Conservation (phyloP, 1,284 basidiomycete genomes). For the Moniliella sp. region DNA sequence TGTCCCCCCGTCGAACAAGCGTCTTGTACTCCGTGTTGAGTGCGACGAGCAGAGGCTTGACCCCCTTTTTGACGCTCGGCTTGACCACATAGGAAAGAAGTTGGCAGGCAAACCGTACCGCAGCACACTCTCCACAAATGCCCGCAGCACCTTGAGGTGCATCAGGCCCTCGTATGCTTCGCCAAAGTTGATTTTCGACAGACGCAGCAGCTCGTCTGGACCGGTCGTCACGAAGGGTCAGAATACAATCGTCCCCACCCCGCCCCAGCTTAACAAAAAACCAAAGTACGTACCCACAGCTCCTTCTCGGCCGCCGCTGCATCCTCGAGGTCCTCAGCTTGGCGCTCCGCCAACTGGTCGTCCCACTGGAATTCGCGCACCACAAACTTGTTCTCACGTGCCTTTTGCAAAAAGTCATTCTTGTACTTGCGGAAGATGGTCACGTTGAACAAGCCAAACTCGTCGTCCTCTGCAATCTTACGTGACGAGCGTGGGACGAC, state of each 20-base stretch:
- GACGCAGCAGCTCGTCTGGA: constrained; percentile 74
- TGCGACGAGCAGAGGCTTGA: constrained; percentile 52
- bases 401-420: constrained; percentile 82
- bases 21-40: constrained; percentile 61
- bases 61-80: too few relatives aligned
- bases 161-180: constrained; percentile 85
- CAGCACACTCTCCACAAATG: constrained; percentile 85
- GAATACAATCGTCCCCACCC: not conserved
- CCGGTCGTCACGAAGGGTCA: not conserved
- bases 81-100: constrained; percentile 61
- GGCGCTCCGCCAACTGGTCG: constrained; percentile 59
- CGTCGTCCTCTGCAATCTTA: constrained; percentile 59
- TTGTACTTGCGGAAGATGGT: constrained; percentile 75
- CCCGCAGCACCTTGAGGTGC: constrained; percentile 71
- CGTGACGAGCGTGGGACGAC: constrained; percentile 79
- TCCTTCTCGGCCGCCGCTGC: constrained; percentile 80
- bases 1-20: constrained; percentile 41
- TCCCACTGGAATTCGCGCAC: constrained; percentile 85
- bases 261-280: not conserved
- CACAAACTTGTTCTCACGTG: constrained; percentile 69
- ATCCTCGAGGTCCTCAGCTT: constrained; percentile 56
- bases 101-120: constrained; percentile 84
- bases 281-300: constrained; percentile 53
- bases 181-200: constrained; percentile 84
- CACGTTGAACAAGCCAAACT: constrained; percentile 65